Evolutionary conservation across 768 basidiomycete genomes (phyloP).

Genomic region (Rubroboletus satanas): DNA sequence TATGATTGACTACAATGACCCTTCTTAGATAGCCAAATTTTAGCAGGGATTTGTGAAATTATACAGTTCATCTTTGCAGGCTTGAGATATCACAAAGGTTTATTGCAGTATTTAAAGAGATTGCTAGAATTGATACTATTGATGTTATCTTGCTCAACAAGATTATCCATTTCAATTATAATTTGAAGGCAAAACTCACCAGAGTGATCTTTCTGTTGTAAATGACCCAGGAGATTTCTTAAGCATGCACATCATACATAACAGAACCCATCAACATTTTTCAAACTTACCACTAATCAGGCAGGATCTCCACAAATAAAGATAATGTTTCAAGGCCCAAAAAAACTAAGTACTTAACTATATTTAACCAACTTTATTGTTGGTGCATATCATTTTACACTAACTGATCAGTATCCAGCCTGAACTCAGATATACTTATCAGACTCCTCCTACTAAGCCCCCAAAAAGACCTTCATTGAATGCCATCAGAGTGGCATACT

Average conservation of each 20-base stretch:
- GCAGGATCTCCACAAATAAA: background rate
- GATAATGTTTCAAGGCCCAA: background rate
- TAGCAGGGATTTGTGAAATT: too few species aligned
- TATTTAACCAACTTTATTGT: background rate
- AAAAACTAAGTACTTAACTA: background rate
- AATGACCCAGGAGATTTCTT: too few species aligned
- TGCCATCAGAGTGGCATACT: slow-evolving; percentile 16
- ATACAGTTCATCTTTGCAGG: too few species aligned
- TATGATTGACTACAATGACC: too few species aligned
- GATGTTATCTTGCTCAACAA: too few species aligned
- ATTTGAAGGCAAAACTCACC: too few species aligned
- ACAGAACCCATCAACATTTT: background rate
- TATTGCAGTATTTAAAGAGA: too few species aligned
- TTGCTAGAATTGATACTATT: too few species aligned
- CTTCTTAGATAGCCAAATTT: too few species aligned
- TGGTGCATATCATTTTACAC: background rate
- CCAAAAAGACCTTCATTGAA: slow-evolving; percentile 10
- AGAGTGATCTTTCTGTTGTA: too few species aligned
- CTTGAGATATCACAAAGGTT: too few species aligned
- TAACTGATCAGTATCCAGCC: background rate
- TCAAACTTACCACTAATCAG: background rate
- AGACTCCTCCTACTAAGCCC: slow-evolving; percentile 10
- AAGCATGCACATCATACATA: background rate
- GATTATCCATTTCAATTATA: too few species aligned
- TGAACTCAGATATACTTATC: background rate